phyloP scores from a whole-genome alignment of 2,329 filamentous ascomycete genomes.

The Fusarium sp. region DNA sequence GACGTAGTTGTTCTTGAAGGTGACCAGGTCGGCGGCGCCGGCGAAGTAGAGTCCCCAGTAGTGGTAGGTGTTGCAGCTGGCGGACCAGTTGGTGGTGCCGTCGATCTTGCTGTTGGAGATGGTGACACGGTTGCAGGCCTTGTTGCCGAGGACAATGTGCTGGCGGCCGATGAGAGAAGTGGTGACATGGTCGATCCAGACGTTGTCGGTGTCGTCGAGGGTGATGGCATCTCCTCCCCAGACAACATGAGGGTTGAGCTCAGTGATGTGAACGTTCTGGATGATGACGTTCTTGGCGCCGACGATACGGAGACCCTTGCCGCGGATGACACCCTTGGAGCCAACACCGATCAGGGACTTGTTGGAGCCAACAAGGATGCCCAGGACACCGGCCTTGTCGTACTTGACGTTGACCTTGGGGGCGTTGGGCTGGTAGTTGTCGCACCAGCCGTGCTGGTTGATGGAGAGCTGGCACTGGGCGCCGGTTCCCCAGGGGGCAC shows the following conservation, averaged over 20 bases:
- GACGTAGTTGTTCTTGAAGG: slow-evolving; percentile 72
- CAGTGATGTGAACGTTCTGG: slow-evolving; percentile 69
- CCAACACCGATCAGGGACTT: slow-evolving; percentile 70
- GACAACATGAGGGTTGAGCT: slow-evolving; percentile 69
- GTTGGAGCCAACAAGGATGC: slow-evolving; percentile 68
- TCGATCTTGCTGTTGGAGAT: slow-evolving; percentile 73
- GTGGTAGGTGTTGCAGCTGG: slow-evolving; percentile 69
- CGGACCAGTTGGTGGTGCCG: slow-evolving; percentile 65
- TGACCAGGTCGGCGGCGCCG: slow-evolving; percentile 67
- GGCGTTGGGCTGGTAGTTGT: slow-evolving; percentile 67
- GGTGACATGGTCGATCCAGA: slow-evolving; percentile 68
- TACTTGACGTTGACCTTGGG: slow-evolving; percentile 60
- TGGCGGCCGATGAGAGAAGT: slow-evolving; percentile 71
- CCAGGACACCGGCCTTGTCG: slow-evolving; percentile 65
- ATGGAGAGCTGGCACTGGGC: slow-evolving; percentile 70
- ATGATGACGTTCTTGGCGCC: slow-evolving; percentile 69
- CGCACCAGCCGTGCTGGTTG: slow-evolving; percentile 70
- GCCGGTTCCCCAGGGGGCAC: slow-evolving; percentile 69
- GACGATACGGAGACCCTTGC: slow-evolving; percentile 67
- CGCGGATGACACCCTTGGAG: slow-evolving; percentile 66
- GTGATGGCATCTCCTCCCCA: slow-evolving; percentile 72
- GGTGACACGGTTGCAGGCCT: slow-evolving; percentile 66
- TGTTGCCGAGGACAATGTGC: slow-evolving; percentile 70
- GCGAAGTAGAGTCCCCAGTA: slow-evolving; percentile 72
- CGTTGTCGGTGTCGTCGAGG: slow-evolving; percentile 59